Evolutionary conservation across 495 filamentous ascomycete genomes (phyloP).

Genomic region (Xylaria longipes): DNA sequence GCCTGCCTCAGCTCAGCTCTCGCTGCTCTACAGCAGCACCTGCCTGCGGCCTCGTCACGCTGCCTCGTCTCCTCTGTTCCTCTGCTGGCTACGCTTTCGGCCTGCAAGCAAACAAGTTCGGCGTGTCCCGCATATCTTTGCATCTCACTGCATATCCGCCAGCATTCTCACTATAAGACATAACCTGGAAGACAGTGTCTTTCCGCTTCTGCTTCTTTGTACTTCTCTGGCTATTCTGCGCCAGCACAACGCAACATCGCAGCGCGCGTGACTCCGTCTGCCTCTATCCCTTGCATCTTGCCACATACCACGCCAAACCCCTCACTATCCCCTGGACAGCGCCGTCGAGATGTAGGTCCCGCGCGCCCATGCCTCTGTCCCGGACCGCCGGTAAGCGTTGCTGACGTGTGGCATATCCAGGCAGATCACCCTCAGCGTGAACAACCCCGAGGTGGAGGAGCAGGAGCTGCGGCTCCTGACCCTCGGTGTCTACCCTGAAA

Average conservation of each 20-base stretch:
- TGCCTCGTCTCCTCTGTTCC: not conserved
- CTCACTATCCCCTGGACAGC: slow-evolving; percentile 1
- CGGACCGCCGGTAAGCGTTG: not conserved
- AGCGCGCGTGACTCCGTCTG: slow-evolving; percentile 9
- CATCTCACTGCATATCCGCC: slow-evolving; percentile 13
- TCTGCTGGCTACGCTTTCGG: not conserved
- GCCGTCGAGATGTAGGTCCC: slow-evolving; percentile 24
- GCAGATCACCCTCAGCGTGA: slow-evolving; percentile 88
- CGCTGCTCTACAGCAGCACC: not conserved
- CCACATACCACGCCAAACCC: not conserved
- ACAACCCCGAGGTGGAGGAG: slow-evolving; percentile 64
- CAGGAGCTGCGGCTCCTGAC: slow-evolving; percentile 79
- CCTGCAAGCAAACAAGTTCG: not conserved
- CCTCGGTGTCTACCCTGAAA: slow-evolving; percentile 81
- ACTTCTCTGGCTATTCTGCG: not conserved
- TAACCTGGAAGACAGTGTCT: not conserved
- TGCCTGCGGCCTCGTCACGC: not conserved
- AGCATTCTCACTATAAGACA: not conserved
- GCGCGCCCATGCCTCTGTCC: not conserved
- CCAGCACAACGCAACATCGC: not conserved
- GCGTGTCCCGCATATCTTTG: not conserved
- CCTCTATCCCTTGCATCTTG: not conserved
- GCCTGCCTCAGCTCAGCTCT: not conserved
- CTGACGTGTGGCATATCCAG: slow-evolving; percentile 44
- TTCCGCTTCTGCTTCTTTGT: not conserved